A percentile compares a stretch with the other conserved stretches of the same genome.
phyloP scores from a whole-genome alignment of 345 rosid species.

The Physaria fendleri region DNA sequence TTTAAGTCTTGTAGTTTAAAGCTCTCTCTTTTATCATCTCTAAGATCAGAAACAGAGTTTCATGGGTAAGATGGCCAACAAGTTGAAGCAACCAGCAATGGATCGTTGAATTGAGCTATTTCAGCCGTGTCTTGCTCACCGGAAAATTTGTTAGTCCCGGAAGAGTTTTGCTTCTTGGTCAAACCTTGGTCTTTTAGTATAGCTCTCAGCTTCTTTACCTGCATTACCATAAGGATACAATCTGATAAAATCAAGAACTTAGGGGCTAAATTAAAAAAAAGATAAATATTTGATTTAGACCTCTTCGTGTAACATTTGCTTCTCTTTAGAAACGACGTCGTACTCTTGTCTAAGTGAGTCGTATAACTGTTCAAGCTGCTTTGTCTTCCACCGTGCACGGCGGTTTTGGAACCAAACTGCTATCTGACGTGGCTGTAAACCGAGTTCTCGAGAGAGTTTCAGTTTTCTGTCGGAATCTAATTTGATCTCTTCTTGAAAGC shows the following conservation, averaged over 20 bases:
- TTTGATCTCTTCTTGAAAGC: slow-evolving; percentile 86
- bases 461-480: too few relatives aligned
- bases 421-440: slow-evolving; percentile 88
- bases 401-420: slow-evolving; percentile 95
- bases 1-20: slow-evolving; percentile 4
- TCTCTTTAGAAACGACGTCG: slow-evolving; percentile 60
- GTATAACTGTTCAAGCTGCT: slow-evolving; percentile 76
- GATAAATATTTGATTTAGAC: slow-evolving; percentile 22
- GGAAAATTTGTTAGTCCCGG: neutral
- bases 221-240: neutral
- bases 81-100: slow-evolving; percentile 15
- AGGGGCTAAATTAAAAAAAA: neutral
- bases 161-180: slow-evolving; percentile 3
- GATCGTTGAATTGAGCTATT: slow-evolving; percentile 23
- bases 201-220: slow-evolving; percentile 29
- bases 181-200: slow-evolving; percentile 19
- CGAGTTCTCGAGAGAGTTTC: slow-evolving; percentile 76
- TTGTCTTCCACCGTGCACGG: slow-evolving; percentile 81
- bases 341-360: slow-evolving; percentile 67
- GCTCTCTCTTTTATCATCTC: too few relatives aligned
- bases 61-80: slow-evolving; percentile 19
- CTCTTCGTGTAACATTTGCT: slow-evolving; percentile 78
- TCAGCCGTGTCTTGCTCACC: too few relatives aligned
- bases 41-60: neutral
- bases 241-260: neutral